Base-by-base conservation (phyloP, 202 grass and related monocot species). In the Schoenoplectus triqueter region DNA sequence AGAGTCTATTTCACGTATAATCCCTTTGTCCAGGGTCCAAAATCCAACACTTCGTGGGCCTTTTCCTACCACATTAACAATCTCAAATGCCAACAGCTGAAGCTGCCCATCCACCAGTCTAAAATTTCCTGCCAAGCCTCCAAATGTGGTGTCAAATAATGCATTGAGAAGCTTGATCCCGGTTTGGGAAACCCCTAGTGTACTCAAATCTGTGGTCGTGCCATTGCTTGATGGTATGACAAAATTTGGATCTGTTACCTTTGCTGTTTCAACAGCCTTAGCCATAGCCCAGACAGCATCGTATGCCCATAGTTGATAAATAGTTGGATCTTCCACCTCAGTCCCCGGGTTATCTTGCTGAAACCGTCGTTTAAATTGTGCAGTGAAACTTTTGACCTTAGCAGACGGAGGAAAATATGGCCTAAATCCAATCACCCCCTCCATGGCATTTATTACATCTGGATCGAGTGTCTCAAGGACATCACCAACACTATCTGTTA, bases 381-480 rank as follows among this genome's bases (percentile, higher is more conserved):
- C 44, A 3, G 46, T 74, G 87, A 98, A 98, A 74, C 78, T 86
- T 10, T 19, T 64, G 2, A 86, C 70, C 6, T 80, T 1, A 0
- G 22, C 17, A 2, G 89, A 89, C 17, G 4, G 1, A 21, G 13
- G 1, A 63, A 88, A 39, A 72, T 91, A 89, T 8, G 92, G 88
- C 49, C 84, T 80, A 82, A 98, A 65, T 41, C 91, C 91, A 62
- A 98, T 82, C 1, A 98, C 86, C 0, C 95, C 95, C 3, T 98
- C 88, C 95, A 98, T 98, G 17, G 84, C 81, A 10, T 62, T 55
- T 17, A 88, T 4, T 6, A 89, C 82, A 6, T 59, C 73, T 0
- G 66, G 46, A 93, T 13, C 7, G 2, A 94, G 3, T 54, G 31
- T 78, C 8, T 92, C 86, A 5, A 82, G 17, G 40, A 51, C 68